Conservation (phyloP, 805 yeast genomes). For the Metschnikowia colocasiae region DNA sequence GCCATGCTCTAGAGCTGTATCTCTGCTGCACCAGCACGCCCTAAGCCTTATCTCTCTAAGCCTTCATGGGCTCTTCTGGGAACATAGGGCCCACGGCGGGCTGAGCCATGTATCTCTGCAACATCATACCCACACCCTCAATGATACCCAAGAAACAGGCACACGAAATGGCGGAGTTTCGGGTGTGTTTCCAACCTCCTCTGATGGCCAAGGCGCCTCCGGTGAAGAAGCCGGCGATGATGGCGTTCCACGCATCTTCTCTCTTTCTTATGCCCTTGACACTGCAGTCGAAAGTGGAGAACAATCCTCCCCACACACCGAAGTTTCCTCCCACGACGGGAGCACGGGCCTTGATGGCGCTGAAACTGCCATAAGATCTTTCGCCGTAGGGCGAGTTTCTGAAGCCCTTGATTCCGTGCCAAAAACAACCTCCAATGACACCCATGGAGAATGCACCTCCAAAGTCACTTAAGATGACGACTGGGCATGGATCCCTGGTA, state of each 20-base stretch:
- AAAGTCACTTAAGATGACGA: constrained; percentile 91
- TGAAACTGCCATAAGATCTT: constrained; percentile 81
- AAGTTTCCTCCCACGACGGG: constrained; percentile 99
- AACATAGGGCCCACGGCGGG: constrained; percentile 46
- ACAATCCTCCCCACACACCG: constrained; percentile 99
- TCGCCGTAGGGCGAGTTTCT: constrained; percentile 97
- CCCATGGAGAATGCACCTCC: constrained; percentile 99
- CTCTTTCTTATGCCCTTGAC: constrained; percentile 94
- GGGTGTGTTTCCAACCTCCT: constrained; percentile 97
- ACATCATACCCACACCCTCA: constrained; percentile 97
- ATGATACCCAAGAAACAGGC: constrained; percentile 94
- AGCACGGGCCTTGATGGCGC: constrained; percentile 92
- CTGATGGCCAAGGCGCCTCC: constrained; percentile 98
- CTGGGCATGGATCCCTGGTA: constrained; percentile 98
- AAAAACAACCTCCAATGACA: constrained; percentile 94
- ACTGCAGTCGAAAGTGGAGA: constrained; percentile 91
- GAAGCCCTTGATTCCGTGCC: constrained; percentile 99
- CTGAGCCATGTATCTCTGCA: constrained; percentile 87
- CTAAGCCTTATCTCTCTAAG: constrained; percentile 21
- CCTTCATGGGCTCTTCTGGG: constrained; percentile 42
- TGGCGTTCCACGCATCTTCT: constrained; percentile 98
- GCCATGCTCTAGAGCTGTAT: too few relatives aligned
- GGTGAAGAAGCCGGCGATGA: constrained; percentile 94
- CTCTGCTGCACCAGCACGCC: too few relatives aligned
- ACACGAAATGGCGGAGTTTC: constrained; percentile 96